A percentile compares a stretch with the other conserved stretches of the same genome.
phyloP scores from a whole-genome alignment of 139 green algal genomes.

The Coelastrella sp. region DNA sequence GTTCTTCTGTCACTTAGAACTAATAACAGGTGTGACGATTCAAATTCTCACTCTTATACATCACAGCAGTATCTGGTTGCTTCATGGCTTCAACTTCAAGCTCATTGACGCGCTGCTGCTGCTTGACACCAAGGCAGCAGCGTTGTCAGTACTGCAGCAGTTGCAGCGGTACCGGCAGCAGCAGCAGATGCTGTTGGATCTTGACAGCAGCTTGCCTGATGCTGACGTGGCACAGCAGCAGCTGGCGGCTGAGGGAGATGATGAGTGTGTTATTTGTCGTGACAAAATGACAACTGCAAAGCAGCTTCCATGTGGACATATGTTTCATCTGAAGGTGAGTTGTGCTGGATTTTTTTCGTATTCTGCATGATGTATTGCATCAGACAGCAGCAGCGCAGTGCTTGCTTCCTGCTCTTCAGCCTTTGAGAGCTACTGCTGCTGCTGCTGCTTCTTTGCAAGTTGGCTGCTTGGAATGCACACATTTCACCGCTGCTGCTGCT shows the following conservation, averaged over 20 bases:
- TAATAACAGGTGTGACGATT: slow-evolving; percentile 46
- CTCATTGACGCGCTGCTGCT: slow-evolving; percentile 64
- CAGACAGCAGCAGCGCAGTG: too few relatives aligned
- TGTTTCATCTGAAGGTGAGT: slow-evolving; percentile 64
- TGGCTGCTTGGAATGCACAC: neutral
- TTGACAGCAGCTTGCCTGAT: slow-evolving; percentile 67
- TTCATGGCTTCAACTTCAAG: slow-evolving; percentile 60
- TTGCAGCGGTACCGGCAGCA: slow-evolving; percentile 45
- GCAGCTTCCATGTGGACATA: slow-evolving; percentile 62
- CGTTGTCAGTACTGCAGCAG: slow-evolving; percentile 46
- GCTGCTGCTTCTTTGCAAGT: neutral
- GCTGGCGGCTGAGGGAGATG: slow-evolving; percentile 13
- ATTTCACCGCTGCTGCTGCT: neutral
- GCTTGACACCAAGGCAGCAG: slow-evolving; percentile 60
- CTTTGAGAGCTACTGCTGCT: slow-evolving; percentile 54
- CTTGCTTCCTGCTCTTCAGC: too few relatives aligned
- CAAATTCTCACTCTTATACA: slow-evolving; percentile 60
- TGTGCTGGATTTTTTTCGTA: too few relatives aligned
- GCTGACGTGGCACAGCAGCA: slow-evolving; percentile 20
- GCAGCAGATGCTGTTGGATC: slow-evolving; percentile 52
- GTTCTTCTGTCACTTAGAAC: neutral
- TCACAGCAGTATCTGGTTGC: slow-evolving; percentile 62
- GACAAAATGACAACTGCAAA: slow-evolving; percentile 53
- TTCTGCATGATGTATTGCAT: too few relatives aligned
- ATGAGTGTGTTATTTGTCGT: slow-evolving; percentile 65